Conservation (phyloP, 345 rosid species). For the Isatis tinctoria region DNA sequence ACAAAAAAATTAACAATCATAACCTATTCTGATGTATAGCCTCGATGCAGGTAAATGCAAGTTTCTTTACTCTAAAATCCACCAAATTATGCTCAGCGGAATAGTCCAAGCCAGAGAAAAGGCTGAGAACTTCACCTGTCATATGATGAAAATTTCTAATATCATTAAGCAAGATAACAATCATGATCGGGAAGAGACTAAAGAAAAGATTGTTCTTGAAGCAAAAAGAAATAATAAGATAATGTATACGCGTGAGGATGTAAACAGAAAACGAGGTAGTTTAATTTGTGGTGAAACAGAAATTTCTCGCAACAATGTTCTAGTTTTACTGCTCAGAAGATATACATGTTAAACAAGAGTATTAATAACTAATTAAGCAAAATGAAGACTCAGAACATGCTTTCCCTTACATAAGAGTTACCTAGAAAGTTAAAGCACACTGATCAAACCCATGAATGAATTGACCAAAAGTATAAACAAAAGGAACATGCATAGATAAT, state of each 20-base stretch:
- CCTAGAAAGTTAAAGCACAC: constrained; percentile 12
- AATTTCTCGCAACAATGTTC: neutral
- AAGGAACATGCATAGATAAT: constrained; percentile 9
- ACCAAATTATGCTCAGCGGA: constrained; percentile 46
- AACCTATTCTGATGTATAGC: constrained; percentile 86
- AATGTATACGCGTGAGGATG: neutral
- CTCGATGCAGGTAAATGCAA: constrained; percentile 64
- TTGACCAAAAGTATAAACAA: constrained; percentile 13
- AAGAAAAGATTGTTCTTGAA: neutral
- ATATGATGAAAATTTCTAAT: constrained; percentile 29
- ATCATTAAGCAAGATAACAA: constrained; percentile 6
- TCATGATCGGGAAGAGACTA: neutral
- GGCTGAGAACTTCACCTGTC: constrained; percentile 67
- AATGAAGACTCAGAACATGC: constrained; percentile 23
- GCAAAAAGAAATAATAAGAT: neutral
- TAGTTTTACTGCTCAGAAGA: constrained; percentile 8
- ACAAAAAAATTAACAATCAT: neutral
- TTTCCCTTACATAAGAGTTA: constrained; percentile 11
- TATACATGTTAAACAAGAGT: neutral
- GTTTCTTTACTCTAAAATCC: constrained; percentile 73
- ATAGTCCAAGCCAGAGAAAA: constrained; percentile 63
- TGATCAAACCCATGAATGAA: constrained; percentile 21
- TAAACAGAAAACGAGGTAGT: neutral
- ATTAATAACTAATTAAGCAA: constrained; percentile 11
- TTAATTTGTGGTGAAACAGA: constrained; percentile 12